Conservation (phyloP, 176 grass and related monocot genomes). For the Avena atlantica region DNA sequence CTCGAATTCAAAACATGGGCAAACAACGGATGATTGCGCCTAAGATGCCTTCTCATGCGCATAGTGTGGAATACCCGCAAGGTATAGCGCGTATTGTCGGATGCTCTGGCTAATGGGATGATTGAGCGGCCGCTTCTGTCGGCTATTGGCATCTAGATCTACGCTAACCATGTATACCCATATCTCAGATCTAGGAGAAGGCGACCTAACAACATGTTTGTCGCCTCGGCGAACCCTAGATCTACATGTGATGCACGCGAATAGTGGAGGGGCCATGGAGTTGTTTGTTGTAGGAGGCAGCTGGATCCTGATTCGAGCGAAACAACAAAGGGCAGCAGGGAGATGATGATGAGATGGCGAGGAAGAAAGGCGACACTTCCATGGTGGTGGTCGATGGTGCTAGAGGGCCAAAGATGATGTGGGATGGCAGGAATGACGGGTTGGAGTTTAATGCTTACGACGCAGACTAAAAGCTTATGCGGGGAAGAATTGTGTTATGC, state of each 20-base stretch:
- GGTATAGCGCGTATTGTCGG: not conserved
- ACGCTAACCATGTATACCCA: not conserved
- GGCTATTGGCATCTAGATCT: not conserved
- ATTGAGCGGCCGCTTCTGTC: not conserved
- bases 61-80: not conserved
- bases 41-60: not conserved
- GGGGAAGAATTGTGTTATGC: not conserved
- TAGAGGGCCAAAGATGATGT: not conserved
- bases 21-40: too few relatives aligned
- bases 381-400: too few relatives aligned
- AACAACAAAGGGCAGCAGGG: accelerated
- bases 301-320: not conserved
- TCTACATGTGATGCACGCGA: not conserved
- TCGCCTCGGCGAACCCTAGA: not conserved
- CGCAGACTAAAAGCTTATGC: too few relatives aligned
- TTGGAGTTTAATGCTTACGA: not conserved
- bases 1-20: not conserved
- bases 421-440: not conserved
- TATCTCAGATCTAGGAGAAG: not conserved
- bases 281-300: accelerated
- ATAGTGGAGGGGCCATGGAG: not conserved
- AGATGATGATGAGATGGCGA: not conserved
- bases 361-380: not conserved
- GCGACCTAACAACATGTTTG: not conserved
- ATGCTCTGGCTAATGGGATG: not conserved